These are phyloP conservation scores for Lasiosphaeriaceae sp. DNA, from an alignment of 495 filamentous ascomycete genomes.

Conservation along the genomic window DNA sequence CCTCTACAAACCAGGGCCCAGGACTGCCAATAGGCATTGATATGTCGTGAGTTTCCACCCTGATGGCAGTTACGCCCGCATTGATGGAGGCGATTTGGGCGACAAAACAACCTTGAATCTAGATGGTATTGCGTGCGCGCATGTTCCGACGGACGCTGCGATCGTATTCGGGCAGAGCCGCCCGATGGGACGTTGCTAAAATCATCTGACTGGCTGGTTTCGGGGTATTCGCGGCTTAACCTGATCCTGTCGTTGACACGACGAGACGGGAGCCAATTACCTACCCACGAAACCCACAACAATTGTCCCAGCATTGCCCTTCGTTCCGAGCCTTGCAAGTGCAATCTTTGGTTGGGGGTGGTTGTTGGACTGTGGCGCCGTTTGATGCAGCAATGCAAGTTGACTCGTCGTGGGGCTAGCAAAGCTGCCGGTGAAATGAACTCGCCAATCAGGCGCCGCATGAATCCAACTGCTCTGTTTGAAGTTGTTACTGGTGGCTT, in stretches of 20 bases:
- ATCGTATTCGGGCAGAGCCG: conserved; percentile 10
- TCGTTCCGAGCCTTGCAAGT: background rate
- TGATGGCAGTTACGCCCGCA: background rate
- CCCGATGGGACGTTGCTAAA: background rate
- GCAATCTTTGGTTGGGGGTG: conserved; percentile 8
- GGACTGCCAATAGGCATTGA: no score
- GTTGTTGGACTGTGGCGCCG: conserved; percentile 4
- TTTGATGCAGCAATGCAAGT: conserved; percentile 8
- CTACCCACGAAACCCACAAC: background rate
- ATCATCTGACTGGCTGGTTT: background rate
- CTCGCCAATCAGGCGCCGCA: conserved; percentile 7
- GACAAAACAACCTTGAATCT: background rate
- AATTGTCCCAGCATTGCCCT: background rate
- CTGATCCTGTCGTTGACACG: conserved; percentile 6
- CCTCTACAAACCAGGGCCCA: no score
- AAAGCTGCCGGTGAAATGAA: background rate
- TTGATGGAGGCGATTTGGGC: background rate
- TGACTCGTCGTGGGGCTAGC: conserved; percentile 1
- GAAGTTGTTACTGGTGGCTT: conserved; percentile 1
- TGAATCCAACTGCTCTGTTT: conserved; percentile 2
- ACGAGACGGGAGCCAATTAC: conserved; percentile 3
- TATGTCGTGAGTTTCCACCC: no score
- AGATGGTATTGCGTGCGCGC: background rate
- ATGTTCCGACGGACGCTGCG: background rate
- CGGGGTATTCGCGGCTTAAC: conserved; percentile 19